phyloP scores from a whole-genome alignment of 139 green algal species.

The Micromonas pusilla region DNA sequence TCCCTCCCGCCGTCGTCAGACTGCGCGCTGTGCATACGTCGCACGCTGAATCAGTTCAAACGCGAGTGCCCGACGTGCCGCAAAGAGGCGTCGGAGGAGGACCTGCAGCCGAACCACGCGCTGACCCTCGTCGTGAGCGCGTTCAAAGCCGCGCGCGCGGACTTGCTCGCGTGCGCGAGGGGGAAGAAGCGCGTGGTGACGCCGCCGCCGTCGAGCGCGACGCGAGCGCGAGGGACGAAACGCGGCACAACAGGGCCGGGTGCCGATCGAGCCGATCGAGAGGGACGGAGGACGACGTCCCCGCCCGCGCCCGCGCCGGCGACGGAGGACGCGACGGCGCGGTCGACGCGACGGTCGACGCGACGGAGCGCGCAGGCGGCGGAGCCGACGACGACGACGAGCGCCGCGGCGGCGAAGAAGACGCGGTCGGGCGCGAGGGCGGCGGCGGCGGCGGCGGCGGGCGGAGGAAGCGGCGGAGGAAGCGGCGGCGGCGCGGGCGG shows the following conservation, averaged over 20 bases:
- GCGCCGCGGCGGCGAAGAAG: too few relatives aligned
- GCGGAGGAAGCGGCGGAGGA: too few relatives aligned
- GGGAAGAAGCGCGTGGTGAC: not conserved
- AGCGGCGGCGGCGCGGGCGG: too few relatives aligned
- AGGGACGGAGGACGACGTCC: too few relatives aligned
- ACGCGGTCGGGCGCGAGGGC: too few relatives aligned
- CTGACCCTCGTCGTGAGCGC: not conserved
- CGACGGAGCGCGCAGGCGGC: not conserved
- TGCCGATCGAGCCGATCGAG: not conserved
- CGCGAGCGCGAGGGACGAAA: not conserved
- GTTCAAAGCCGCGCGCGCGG: not conserved
- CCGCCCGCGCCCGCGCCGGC: too few relatives aligned
- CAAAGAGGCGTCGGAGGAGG: not conserved
- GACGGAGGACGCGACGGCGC: not conserved
- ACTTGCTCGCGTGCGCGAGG: not conserved
- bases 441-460: too few relatives aligned
- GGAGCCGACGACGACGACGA: not conserved
- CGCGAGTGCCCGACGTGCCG: constrained; percentile 1
- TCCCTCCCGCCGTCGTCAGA: not conserved
- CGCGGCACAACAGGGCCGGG: not conserved
- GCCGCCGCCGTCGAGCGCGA: not conserved
- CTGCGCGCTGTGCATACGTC: not conserved
- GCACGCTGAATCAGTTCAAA: not conserved
- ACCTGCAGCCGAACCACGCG: constrained; percentile 2
- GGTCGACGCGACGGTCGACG: not conserved